A percentile compares a stretch with the other conserved stretches of the same genome.
Conservation (phyloP, 2,329 filamentous ascomycete genomes). For the Eutypa lata region DNA sequence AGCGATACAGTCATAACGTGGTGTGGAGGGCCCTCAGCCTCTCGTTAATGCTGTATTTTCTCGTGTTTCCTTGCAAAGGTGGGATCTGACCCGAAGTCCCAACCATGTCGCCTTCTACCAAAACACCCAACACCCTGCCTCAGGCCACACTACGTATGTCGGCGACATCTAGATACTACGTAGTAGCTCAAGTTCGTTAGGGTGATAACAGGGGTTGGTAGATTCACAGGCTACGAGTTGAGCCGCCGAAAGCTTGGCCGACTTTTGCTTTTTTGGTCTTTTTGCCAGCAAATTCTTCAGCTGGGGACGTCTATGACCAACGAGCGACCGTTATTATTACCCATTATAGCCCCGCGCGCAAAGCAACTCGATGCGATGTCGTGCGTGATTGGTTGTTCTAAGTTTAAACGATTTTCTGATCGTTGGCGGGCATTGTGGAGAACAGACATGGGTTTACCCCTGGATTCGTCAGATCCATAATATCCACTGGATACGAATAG, state of each 20-base stretch:
- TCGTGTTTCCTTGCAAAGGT: not conserved
- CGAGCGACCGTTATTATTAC: not conserved
- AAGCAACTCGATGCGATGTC: not conserved
- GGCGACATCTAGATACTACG: not conserved
- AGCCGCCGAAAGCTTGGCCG: not conserved
- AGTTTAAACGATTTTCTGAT: not conserved
- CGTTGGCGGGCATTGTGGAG: not conserved
- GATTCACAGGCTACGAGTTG: not conserved
- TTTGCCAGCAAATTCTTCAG: not conserved
- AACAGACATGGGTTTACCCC: not conserved
- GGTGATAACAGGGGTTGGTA: not conserved
- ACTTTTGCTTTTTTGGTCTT: too few species aligned
- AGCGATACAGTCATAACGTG: not conserved
- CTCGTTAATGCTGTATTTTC: not conserved
- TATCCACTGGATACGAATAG: not conserved
- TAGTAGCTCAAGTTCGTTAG: not conserved
- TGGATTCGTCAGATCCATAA: not conserved
- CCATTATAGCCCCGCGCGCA: not conserved
- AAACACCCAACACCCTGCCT: not conserved
- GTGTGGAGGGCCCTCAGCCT: not conserved
- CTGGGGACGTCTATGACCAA: not conserved
- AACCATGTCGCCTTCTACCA: not conserved
- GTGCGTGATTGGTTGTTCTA: not conserved
- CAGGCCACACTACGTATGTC: not conserved
- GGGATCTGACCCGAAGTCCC: not conserved